Conservation (phyloP, 1,139 yeast species). For the Suhomyces bolitotheri region DNA sequence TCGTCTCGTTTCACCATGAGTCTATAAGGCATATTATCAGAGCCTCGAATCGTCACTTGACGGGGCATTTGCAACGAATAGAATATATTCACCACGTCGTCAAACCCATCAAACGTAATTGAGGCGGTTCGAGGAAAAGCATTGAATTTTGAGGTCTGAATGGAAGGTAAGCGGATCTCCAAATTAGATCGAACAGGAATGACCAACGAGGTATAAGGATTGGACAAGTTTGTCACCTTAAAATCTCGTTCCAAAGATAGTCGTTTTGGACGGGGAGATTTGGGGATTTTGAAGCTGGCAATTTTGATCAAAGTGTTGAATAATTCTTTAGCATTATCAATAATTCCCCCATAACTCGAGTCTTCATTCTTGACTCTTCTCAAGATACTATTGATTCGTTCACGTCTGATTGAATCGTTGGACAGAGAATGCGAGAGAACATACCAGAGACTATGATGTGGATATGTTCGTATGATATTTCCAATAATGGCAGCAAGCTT, state of each 20-base stretch:
- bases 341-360: slow-evolving; percentile 16
- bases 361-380: slow-evolving; percentile 19
- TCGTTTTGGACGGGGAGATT: slow-evolving; percentile 32
- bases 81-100: slow-evolving; percentile 66
- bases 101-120: slow-evolving; percentile 57
- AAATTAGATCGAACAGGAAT: slow-evolving; percentile 80
- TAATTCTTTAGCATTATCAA: slow-evolving; percentile 34
- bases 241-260: slow-evolving; percentile 45
- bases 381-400: slow-evolving; percentile 45
- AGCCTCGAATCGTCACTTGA: slow-evolving; percentile 72
- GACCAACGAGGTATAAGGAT: slow-evolving; percentile 64
- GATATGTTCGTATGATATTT: slow-evolving; percentile 62
- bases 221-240: slow-evolving; percentile 45
- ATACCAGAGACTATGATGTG: slow-evolving; percentile 84
- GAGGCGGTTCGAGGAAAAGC: slow-evolving; percentile 58
- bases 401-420: slow-evolving; percentile 55
- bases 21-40: slow-evolving; percentile 70
- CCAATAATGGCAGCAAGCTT: slow-evolving; percentile 59
- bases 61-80: slow-evolving; percentile 86
- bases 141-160: slow-evolving; percentile 43
- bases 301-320: slow-evolving; percentile 38
- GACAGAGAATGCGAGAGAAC: slow-evolving; percentile 75
- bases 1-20: slow-evolving; percentile 90
- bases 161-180: slow-evolving; percentile 62
- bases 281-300: slow-evolving; percentile 37